Base-by-base conservation (phyloP, 345 rosid genomes). In the Conringia planisiliqua region DNA sequence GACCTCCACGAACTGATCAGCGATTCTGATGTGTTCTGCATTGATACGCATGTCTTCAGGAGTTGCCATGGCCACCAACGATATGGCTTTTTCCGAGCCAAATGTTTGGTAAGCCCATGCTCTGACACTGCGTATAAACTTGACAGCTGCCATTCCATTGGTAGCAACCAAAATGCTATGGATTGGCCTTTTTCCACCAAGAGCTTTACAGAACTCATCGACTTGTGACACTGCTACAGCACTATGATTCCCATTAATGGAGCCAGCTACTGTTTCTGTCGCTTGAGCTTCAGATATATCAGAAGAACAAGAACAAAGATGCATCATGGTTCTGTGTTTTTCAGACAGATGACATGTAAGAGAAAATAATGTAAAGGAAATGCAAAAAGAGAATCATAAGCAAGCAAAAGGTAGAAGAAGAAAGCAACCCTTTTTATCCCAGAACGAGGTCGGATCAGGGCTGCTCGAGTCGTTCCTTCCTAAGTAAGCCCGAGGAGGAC, bases 101-200 rank as follows among this genome's bases (percentile, higher is more conserved):
- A 91, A 94, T 18, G 97, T 94, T 82, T 91, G 96, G 52, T 91
- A 94, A 56, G 98, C 95, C 98, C 98, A 94, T 35, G 95, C 84
- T 72, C 98, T 84, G 66, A 91, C 59, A 66, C 98, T 91, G 13
- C 97, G 91, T 8, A 94, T 94, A 72, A 94, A 94, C 83, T 94
- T 94, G 65, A 94, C 98, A 76, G 98, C 97, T 9, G 95, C 98
- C 98, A 94, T 94, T 77, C 97, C 98, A 85, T 94, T 94, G 82
- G 90, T 94, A 9, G 98, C 87, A 3, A 94, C 85, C 77, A 94
- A 82, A 80, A 94, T 87, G 78, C 97, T 94, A 61, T 87, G 97
- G 24, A 94, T 86, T 46, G 96, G 93, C 77, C 59, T 88, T 42
- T 90, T 79, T 68, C 98, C 98, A 44, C 92, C 89, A 44, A 94